Evolutionary conservation across 2,329 filamentous ascomycete species (phyloP).

Genomic region (Fonsecaea erecta): DNA sequence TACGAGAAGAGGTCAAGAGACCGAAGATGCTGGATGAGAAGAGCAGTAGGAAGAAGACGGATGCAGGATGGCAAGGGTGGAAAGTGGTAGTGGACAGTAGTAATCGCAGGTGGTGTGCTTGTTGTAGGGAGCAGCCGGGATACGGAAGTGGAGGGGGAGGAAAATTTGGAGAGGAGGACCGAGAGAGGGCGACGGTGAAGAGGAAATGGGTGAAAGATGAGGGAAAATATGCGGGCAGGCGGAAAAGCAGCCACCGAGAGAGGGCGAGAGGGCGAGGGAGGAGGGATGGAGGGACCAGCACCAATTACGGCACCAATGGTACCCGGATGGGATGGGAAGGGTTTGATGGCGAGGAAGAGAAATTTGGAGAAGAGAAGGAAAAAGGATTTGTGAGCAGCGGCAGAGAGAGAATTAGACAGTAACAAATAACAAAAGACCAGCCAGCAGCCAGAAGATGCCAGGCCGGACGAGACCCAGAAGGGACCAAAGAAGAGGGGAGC

Average conservation of each 20-base stretch:
- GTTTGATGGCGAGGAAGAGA: slow-evolving; percentile 6
- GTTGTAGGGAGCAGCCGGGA: slow-evolving; percentile 4
- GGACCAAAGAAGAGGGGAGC: background rate
- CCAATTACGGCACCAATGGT: background rate
- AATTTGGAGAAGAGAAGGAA: slow-evolving; percentile 2
- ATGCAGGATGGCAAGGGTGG: slow-evolving; percentile 20
- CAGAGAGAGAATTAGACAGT: background rate
- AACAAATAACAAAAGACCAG: background rate
- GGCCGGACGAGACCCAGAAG: background rate
- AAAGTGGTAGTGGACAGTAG: slow-evolving; percentile 7
- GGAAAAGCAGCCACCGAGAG: slow-evolving; percentile 2
- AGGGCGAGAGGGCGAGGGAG: background rate
- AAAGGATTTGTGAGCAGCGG: slow-evolving; percentile 17
- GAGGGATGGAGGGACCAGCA: background rate
- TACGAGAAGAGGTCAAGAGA: slow-evolving; percentile 25
- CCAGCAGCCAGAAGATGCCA: slow-evolving; percentile 16
- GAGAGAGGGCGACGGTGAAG: slow-evolving; percentile 16
- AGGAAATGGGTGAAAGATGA: slow-evolving; percentile 20
- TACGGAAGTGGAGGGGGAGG: slow-evolving; percentile 8
- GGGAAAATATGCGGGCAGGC: slow-evolving; percentile 16
- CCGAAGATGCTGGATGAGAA: slow-evolving; percentile 21
- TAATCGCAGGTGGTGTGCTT: slow-evolving; percentile 16
- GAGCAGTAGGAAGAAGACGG: slow-evolving; percentile 21
- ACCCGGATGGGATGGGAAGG: background rate
- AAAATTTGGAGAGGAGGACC: slow-evolving; percentile 15